Evolutionary conservation across 1,284 basidiomycete genomes (phyloP), one percentile per base, ranked within the genome.

Genomic region (Mrakiaceae sp.): DNA sequence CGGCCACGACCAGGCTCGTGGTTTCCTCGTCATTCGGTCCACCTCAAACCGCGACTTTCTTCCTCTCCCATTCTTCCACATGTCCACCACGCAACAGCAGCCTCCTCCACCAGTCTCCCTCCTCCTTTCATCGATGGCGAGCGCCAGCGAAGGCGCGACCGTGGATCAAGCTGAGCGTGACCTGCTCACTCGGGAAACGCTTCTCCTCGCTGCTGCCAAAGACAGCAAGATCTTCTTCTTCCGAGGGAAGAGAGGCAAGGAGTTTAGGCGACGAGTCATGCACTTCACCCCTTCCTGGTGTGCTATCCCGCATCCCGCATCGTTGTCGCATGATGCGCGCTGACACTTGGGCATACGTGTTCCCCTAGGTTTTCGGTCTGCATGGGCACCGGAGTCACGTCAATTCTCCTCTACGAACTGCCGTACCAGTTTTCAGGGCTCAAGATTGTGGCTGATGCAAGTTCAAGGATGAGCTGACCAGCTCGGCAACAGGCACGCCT

Each of bases 321-420:
- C 43, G 14, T 40, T 8, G 42, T 40, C 40, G 54, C 54, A 27
- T 49, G 48, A 49, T 49, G 48, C 48, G 8, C 48, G 48, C 14
- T 49, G 9, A 8, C 14, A 49, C 48, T 49, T 49, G 9, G 8
- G 14, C 48, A 49, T 8, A 56, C 54, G 6, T 27, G 27, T 27
- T 42, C 54, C 7, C 6, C 0, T 53, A 54, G 61, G 61, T 63
- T 50, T 40, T 42, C 54, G 3, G 3, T 8, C 8, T 39, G 7
- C 6, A 78, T 80, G 79, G 79, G 79, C 0, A 79, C 78, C 0
- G 79, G 79, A 8, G 78, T 80, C 68, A 69, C 73, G 2, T 74
- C 76, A 0, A 77, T 79, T 52, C 68, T 81, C 4, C 72, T 80
- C 2, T 72, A 79, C 67, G 74, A 76, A 66, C 70, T 79, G 39